phyloP scores from a whole-genome alignment of 352 stramenopile species.

The Pythium guiyangense region DNA sequence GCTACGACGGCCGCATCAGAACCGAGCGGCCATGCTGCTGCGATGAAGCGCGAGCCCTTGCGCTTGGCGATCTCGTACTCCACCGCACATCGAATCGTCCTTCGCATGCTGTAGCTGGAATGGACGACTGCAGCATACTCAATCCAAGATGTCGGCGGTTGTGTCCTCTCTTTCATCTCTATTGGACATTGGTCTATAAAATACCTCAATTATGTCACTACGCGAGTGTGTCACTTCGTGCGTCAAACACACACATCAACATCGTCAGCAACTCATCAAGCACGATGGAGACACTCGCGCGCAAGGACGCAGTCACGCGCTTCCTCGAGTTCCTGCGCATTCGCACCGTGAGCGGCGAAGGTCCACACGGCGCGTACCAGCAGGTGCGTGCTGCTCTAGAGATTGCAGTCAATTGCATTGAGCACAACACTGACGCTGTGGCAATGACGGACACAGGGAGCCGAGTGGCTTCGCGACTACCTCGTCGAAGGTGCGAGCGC shows the following conservation, averaged over 20 bases:
- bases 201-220: not conserved
- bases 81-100: conserved; percentile 43
- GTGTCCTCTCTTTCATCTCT: too few species aligned
- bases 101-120: conserved; percentile 4
- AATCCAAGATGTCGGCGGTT: not conserved
- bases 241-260: not conserved
- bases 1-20: not conserved
- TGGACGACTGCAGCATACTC: not conserved
- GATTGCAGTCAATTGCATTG: not conserved
- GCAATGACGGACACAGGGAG: conserved; percentile 21
- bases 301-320: conserved; percentile 35
- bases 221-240: not conserved
- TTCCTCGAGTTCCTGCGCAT: conserved; percentile 80
- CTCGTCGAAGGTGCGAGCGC: conserved; percentile 34
- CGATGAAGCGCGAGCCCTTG: conserved; percentile 81
- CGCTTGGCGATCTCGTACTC: conserved; percentile 78
- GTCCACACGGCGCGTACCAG: conserved; percentile 58
- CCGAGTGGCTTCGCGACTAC: conserved; percentile 52
- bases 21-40: conserved; percentile 46
- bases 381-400: conserved; percentile 21
- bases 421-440: not conserved
- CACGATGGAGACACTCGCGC: conserved; percentile 9
- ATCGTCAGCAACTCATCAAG: not conserved
- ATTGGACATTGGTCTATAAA: not conserved
- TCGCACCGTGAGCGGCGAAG: conserved; percentile 70